Percentiles rank a stretch among this genome's conserved stretches.
Conservation (phyloP, 2,329 filamentous ascomycete species). For the Cercospora berteroae region DNA sequence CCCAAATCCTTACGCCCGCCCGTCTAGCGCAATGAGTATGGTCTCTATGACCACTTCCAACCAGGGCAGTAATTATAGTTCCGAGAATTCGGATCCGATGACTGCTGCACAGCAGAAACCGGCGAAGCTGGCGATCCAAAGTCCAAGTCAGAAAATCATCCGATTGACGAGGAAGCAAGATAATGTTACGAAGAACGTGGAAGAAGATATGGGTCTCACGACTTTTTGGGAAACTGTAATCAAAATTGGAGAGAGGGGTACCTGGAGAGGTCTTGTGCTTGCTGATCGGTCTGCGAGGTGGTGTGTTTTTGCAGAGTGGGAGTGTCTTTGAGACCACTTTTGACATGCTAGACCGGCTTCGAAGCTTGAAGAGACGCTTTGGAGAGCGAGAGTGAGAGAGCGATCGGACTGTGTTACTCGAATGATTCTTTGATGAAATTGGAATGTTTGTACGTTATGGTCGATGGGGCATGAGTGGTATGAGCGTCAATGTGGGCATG, state of each 20-base stretch:
- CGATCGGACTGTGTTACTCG: not conserved
- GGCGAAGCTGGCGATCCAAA: conserved; percentile 92
- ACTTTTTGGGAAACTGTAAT: conserved; percentile 87
- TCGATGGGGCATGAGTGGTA: not conserved
- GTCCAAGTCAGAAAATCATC: conserved; percentile 90
- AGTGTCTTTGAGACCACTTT: conserved; percentile 50
- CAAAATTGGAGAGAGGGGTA: conserved; percentile 78
- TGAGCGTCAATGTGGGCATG: not conserved
- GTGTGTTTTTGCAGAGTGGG: conserved; percentile 92
- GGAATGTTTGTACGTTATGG: not conserved
- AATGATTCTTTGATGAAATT: not conserved
- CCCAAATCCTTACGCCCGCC: conserved; percentile 54
- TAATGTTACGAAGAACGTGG: conserved; percentile 54
- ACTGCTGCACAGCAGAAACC: conserved; percentile 66
- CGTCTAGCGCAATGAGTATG: conserved; percentile 61
- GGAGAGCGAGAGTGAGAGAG: not conserved
- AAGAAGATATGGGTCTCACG: conserved; percentile 65
- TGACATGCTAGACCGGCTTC: not conserved
- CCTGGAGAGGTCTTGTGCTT: conserved; percentile 77
- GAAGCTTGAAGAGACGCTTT: not conserved
- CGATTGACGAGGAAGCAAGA: conserved; percentile 72
- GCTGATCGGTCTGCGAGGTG: conserved; percentile 80
- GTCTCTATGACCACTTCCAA: conserved; percentile 53
- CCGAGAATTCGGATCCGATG: conserved; percentile 53
- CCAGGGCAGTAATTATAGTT: conserved; percentile 53